Evolutionary conservation across 805 yeast species (phyloP), one percentile per base, ranked within the genome.

Genomic region (Nakazawaea wickerhamii): DNA sequence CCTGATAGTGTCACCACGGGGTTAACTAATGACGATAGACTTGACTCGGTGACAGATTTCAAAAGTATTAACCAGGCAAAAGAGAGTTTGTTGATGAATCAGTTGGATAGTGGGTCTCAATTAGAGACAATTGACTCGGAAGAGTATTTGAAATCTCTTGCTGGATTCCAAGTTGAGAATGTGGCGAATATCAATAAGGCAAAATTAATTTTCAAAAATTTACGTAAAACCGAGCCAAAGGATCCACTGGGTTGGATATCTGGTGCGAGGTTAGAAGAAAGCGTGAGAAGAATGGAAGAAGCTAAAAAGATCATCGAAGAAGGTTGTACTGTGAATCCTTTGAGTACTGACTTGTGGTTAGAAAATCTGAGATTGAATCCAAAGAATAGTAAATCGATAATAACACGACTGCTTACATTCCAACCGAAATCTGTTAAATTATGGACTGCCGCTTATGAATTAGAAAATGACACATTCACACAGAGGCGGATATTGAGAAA

Each of bases 161-260:
- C 46, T 18, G 45, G 48, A 52, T 43, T 33, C 18, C 5, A 18
- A 40, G 14, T 46, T 39, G 48, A 53, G 38, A 58, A 60, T 32
- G 50, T 74, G 30, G 85, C 79, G 4, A 90, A 85, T 48, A 59
- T 80, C 3, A 65, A 66, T 34, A 78, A 75, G 46, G 77, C 81
- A 28, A 64, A 93, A 28, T 54, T 68, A 2, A 65, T 88, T 7
- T 67, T 90, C 36, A 65, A 74, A n/a, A 80, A 88, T 3, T 71
- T 85, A 49, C 69, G 95, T 27, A 76, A 74, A 49, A 64, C 87
- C 0, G 83, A 86, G 51, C 96, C 97, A 0, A 60, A 64, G 32
- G 81, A 79, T 45, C 75, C 95, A 0, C 75, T 75, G 37, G 85
- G 84, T 4, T 91, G 96, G 95, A 84, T 91, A 18, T 87, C 95